Evolutionary conservation across 331 rosid species (phyloP).

Genomic region (Acacia concinna): DNA sequence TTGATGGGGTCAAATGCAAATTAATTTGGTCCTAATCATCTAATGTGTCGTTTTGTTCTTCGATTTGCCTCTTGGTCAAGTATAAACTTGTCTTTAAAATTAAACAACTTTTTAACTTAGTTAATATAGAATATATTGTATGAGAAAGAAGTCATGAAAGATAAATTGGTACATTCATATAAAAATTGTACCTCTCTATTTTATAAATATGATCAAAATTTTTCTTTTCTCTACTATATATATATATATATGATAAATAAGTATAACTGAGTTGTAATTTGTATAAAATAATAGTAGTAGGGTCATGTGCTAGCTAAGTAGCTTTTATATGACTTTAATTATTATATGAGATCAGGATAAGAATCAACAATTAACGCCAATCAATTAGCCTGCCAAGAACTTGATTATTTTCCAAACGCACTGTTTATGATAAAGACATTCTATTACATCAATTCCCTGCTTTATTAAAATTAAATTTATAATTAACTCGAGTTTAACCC

Average conservation of each 20-base stretch:
- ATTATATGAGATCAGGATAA: slow-evolving; percentile 1
- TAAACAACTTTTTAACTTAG: too few species aligned
- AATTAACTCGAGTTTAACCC: not conserved
- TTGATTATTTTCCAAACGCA: not conserved
- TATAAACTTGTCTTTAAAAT: too few species aligned
- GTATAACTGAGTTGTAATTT: slow-evolving; percentile 2
- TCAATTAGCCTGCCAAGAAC: not conserved
- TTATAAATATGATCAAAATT: too few species aligned
- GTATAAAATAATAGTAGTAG: not conserved
- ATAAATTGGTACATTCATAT: too few species aligned
- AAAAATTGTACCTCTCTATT: too few species aligned
- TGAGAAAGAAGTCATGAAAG: too few species aligned
- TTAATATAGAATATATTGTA: too few species aligned
- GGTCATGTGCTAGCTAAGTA: not conserved
- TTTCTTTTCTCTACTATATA: too few species aligned
- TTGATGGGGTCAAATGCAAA: not conserved
- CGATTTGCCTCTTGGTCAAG: too few species aligned
- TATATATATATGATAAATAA: too few species aligned
- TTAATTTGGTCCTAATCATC: not conserved
- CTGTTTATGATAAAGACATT: slow-evolving; percentile 17
- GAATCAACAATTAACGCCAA: not conserved
- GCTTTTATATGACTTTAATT: not conserved
- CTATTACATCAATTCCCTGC: not conserved
- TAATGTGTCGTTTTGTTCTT: not conserved
- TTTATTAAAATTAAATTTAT: not conserved